These are phyloP conservation scores for Apophysomyces elegans DNA, from an alignment of 371 early-diverging fungal genomes.

Conservation along the genomic window DNA sequence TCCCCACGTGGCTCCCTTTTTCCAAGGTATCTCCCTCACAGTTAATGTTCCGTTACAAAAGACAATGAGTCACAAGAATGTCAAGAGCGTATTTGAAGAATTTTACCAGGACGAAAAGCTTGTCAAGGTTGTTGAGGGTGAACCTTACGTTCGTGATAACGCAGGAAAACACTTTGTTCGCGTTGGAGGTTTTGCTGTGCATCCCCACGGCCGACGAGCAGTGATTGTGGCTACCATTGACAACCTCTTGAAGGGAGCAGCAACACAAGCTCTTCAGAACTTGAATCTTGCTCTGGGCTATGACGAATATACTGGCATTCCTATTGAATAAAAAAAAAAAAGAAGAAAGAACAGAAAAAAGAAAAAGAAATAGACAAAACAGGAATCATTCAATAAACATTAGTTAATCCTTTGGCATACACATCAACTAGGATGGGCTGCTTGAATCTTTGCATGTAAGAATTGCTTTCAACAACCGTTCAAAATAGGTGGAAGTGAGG, in stretches of 20 bases:
- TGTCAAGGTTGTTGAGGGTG: conserved; percentile 73
- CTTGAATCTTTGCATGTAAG: no score
- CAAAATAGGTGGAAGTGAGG: no score
- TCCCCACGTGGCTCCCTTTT: conserved; percentile 92
- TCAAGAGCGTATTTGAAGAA: conserved; percentile 72
- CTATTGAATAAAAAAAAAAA: conserved; percentile 42
- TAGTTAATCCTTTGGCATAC: no score
- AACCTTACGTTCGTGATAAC: conserved; percentile 90
- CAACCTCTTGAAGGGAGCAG: conserved; percentile 95
- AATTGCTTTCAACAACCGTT: no score
- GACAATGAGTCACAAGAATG: conserved; percentile 65
- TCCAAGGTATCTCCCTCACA: conserved; percentile 93
- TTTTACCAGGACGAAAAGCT: conserved; percentile 80
- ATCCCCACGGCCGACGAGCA: conserved; percentile 77
- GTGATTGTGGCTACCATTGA: conserved; percentile 95
- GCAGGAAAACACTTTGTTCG: conserved; percentile 84
- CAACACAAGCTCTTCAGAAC: conserved; percentile 95
- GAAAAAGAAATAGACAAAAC: background rate
- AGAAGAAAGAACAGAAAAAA: background rate
- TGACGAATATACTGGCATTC: conserved; percentile 87
- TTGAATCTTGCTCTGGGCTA: conserved; percentile 77
- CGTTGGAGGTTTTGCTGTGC: conserved; percentile 92
- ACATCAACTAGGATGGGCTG: no score
- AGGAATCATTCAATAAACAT: background rate
- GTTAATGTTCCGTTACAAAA: conserved; percentile 82